Percentiles rank a stretch among this genome's conserved stretches.
Evolutionary conservation across 768 basidiomycete species (phyloP).

Genomic region (Rhodotorula toruloides): DNA sequence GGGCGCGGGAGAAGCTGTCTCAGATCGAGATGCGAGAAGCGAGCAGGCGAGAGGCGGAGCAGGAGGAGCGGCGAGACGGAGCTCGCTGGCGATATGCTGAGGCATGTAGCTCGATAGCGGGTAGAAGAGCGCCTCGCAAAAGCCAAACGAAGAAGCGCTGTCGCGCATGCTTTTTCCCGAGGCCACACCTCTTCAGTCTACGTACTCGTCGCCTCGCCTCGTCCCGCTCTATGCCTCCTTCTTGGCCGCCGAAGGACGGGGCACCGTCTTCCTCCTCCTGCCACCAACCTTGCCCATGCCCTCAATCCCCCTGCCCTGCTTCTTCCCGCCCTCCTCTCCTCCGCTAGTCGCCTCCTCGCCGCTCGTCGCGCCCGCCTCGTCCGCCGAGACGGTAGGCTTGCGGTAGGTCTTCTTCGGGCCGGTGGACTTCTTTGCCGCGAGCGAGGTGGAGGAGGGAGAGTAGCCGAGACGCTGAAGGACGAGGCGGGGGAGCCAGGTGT

Average conservation of each 20-base stretch:
- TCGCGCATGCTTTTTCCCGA: too few relatives aligned
- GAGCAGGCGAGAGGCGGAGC: too few relatives aligned
- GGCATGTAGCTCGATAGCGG: too few relatives aligned
- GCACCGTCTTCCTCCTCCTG: constrained; percentile 30
- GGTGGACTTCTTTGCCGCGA: neutral
- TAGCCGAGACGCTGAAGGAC: neutral
- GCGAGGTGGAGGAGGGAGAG: neutral
- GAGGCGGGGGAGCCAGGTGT: constrained; percentile 30
- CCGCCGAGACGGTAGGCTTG: neutral
- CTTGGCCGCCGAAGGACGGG: constrained; percentile 13
- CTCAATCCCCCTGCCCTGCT: constrained; percentile 17
- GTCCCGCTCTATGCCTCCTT: neutral
- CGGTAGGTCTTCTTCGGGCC: neutral
- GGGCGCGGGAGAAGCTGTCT: too few relatives aligned
- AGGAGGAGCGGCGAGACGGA: too few relatives aligned
- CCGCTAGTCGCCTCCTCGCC: constrained; percentile 2
- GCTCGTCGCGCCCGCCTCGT: constrained; percentile 2
- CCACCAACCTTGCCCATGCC: constrained; percentile 31
- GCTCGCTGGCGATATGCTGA: too few relatives aligned
- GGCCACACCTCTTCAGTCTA: too few relatives aligned
- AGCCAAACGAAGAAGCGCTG: too few relatives aligned
- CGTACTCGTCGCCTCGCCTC: too few relatives aligned
- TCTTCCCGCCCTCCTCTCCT: constrained; percentile 5
- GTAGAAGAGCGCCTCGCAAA: too few relatives aligned
- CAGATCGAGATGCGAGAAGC: too few relatives aligned